Percentiles rank a stretch among this genome's conserved stretches.
phyloP scores from a whole-genome alignment of 805 yeast species.

The Kuraishia molischiana region DNA sequence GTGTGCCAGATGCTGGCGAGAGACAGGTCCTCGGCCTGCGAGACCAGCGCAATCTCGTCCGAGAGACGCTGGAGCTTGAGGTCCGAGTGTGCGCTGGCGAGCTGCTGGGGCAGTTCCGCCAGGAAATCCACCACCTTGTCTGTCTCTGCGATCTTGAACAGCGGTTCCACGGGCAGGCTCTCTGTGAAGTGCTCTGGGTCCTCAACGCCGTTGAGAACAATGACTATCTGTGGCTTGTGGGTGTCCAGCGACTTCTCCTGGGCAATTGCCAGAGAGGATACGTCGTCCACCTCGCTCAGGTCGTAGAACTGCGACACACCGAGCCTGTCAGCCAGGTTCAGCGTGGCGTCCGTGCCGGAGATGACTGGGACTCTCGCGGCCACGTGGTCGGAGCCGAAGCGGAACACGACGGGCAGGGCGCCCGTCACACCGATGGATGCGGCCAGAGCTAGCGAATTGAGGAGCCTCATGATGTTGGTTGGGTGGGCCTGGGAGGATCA shows the following conservation, averaged over 20 bases:
- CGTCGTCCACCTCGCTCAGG: slow-evolving; percentile 19
- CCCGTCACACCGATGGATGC: background rate
- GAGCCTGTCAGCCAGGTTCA: slow-evolving; percentile 35
- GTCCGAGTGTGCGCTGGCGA: slow-evolving; percentile 7
- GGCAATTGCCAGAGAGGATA: background rate
- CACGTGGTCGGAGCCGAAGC: slow-evolving; percentile 2
- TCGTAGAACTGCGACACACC: slow-evolving; percentile 27
- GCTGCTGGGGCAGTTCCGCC: slow-evolving; percentile 14
- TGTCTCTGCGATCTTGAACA: slow-evolving; percentile 9
- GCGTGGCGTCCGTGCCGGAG: slow-evolving; percentile 22
- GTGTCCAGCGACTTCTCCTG: slow-evolving; percentile 1
- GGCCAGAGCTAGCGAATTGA: background rate
- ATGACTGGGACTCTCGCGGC: slow-evolving; percentile 6
- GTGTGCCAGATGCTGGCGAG: slow-evolving; percentile 13
- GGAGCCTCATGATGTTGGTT: background rate
- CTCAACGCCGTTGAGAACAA: slow-evolving; percentile 32
- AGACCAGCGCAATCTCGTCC: slow-evolving; percentile 14
- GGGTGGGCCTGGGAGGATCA: too few relatives aligned
- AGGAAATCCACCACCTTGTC: slow-evolving; percentile 10
- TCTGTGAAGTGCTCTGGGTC: slow-evolving; percentile 20
- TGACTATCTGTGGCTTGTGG: slow-evolving; percentile 22
- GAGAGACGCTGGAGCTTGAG: slow-evolving; percentile 15
- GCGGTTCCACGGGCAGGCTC: slow-evolving; percentile 9
- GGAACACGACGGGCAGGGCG: slow-evolving; percentile 4
- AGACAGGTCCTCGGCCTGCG: slow-evolving; percentile 5